Base-by-base conservation (phyloP, 1,139 yeast genomes). In the Sugiyamaella novakii region DNA sequence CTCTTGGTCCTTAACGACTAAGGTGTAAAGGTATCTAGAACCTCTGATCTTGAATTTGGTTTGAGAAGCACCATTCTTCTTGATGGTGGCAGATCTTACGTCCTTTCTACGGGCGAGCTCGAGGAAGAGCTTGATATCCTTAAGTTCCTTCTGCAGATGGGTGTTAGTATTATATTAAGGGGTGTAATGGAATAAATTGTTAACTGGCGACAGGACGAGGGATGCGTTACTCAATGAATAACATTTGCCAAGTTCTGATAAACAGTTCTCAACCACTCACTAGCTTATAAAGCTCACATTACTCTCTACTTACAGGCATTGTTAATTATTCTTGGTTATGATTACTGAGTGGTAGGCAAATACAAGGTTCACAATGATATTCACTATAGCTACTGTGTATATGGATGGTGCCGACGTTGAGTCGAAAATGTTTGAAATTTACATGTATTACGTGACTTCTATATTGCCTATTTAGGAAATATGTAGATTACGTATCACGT, bases 41-140 rank as follows among this genome's bases (percentile, higher is more conserved):
- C 97, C 96, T 83, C 98, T 88, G 72, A 92, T 89, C 88, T 94
- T 92, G 92, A 92, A 92, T 80, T 92, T 92, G 81, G 97, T 89
- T 78, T 86, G 91, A 78, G 85, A 84, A 82, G 81, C 79, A 75
- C 95, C 95, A 79, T 82, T 82, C 81, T 88, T 88, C 79, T 83
- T 78, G 91, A 89, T 87, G 73, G 91, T 84, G 67, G 95, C 96
- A 61, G 87, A 77, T 78, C 83, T 83, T 74, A 92, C 91, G 82
- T 91, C 98, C 71, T 91, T 81, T 83, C 98, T 66, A 81, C 95
- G 87, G 73, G 98, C 91, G 76, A 89, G 85, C 79, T 88, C 96
- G 76, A 92, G 91, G 81, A 92, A 89, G 79, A 87, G 87, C 80
- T 92, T 92, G 80, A 92, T 89, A 78, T 91, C 97, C 73, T 87